These are phyloP conservation scores for Mycosarcoma maydis DNA, from an alignment of 1,284 basidiomycete species.

Conservation along the genomic window DNA sequence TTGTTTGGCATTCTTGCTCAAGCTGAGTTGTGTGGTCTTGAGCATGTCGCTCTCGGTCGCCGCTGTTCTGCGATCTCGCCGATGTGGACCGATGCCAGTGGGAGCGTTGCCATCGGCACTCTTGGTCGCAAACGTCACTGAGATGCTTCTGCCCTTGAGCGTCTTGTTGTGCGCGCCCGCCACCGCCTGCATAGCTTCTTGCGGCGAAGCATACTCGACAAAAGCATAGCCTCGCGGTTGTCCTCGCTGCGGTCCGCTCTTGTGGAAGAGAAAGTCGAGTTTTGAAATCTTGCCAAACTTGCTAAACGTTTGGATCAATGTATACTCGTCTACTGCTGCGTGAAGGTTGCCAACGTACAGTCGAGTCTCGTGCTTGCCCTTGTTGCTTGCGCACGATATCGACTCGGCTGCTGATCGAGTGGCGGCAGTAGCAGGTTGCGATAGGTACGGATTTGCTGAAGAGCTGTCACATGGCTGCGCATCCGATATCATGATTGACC, in stretches of 20 bases:
- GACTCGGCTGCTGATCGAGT: neutral
- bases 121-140: slow-evolving; percentile 88
- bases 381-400: neutral
- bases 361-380: slow-evolving; percentile 67
- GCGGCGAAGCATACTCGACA: slow-evolving; percentile 74
- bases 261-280: slow-evolving; percentile 94
- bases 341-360: slow-evolving; percentile 92
- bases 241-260: slow-evolving; percentile 84
- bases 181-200: slow-evolving; percentile 82
- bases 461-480: neutral
- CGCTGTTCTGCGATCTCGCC: slow-evolving; percentile 15
- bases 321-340: slow-evolving; percentile 83
- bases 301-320: slow-evolving; percentile 85
- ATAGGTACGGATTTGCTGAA: slow-evolving; percentile 16
- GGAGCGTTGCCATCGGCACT: neutral
- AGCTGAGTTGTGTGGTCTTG: slow-evolving; percentile 84
- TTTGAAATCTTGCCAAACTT: slow-evolving; percentile 91
- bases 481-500: slow-evolving; percentile 1
- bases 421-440: slow-evolving; percentile 10
- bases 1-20: slow-evolving; percentile 78
- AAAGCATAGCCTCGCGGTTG: slow-evolving; percentile 96
- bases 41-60: slow-evolving; percentile 70
- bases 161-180: slow-evolving; percentile 80
- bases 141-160: slow-evolving; percentile 83
- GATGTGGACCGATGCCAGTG: slow-evolving; percentile 38